Conservation (phyloP, 1,139 yeast genomes). For the Magnusiomyces sp. region DNA sequence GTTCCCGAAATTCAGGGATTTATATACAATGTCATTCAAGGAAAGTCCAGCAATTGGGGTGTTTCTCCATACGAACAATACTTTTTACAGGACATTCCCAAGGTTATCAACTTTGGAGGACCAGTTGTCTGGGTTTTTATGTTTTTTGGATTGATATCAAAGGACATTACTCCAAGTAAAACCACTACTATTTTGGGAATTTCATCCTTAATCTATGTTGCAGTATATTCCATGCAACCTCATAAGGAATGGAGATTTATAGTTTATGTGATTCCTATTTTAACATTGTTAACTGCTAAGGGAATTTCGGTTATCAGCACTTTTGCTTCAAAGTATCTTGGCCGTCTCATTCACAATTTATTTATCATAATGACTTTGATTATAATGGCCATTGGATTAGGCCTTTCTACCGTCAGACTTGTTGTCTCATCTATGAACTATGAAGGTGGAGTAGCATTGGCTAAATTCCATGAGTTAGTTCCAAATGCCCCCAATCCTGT, state of each 20-base stretch:
- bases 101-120: conserved; percentile 40
- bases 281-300: conserved; percentile 57
- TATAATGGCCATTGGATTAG: no score
- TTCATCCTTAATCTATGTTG: conserved; percentile 47
- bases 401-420: conserved; percentile 43
- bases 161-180: not conserved
- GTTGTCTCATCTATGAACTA: conserved; percentile 66
- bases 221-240: conserved; percentile 67
- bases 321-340: no score
- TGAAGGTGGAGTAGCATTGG: conserved; percentile 80
- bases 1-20: conserved; percentile 74
- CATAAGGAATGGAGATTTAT: conserved; percentile 96
- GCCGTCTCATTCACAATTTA: no score
- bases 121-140: conserved; percentile 49
- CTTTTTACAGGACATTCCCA: conserved; percentile 44
- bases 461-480: conserved; percentile 42
- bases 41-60: conserved; percentile 78
- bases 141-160: conserved; percentile 33
- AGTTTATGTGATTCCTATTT: conserved; percentile 61
- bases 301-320: conserved; percentile 38
- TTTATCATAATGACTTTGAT: no score
- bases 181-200: conserved; percentile 29
- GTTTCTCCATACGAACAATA: conserved; percentile 65
- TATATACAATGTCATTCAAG: conserved; percentile 61
- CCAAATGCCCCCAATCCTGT: conserved; percentile 8